Evolutionary conservation across 2,329 filamentous ascomycete species (phyloP).

Genomic region (Alternaria brassicicola): DNA sequence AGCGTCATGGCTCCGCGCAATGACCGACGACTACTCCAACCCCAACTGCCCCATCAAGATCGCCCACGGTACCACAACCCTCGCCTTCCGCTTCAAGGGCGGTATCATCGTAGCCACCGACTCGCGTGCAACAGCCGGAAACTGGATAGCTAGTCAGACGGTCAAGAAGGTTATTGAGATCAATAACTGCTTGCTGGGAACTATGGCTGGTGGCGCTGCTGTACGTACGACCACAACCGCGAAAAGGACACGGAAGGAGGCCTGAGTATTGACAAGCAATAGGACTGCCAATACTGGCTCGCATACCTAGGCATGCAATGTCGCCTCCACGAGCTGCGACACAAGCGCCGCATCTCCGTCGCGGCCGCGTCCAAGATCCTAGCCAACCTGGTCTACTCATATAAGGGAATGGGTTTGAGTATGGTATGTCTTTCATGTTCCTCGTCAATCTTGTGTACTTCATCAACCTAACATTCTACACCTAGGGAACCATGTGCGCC

Average conservation of each 20-base stretch:
- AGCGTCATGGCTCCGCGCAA: slow-evolving; percentile 91
- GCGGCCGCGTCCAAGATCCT: slow-evolving; percentile 98
- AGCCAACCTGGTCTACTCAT: slow-evolving; percentile 95
- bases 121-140: slow-evolving; percentile 93
- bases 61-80: slow-evolving; percentile 96
- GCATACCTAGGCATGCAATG: slow-evolving; percentile 99
- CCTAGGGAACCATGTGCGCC: slow-evolving; percentile 90
- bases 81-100: slow-evolving; percentile 97
- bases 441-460: background rate
- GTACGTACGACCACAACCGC: slow-evolving; percentile 45
- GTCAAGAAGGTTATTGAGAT: slow-evolving; percentile 99
- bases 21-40: slow-evolving; percentile 97
- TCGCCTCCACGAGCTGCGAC: slow-evolving; percentile 96
- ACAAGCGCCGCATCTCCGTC: slow-evolving; percentile 98
- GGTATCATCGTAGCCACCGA: slow-evolving; percentile 99
- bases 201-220: slow-evolving; percentile 97
- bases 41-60: slow-evolving; percentile 98
- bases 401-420: slow-evolving; percentile 98
- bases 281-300: slow-evolving; percentile 99
- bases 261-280: slow-evolving; percentile 23
- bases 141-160: slow-evolving; percentile 99
- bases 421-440: slow-evolving; percentile 63
- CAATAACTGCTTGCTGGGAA: slow-evolving; percentile 90
- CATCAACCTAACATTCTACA: slow-evolving; percentile 11
- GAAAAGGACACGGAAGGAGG: background rate